Base-by-base conservation (phyloP, 1,284 basidiomycete species). In the Wolfiporia cocos region DNA sequence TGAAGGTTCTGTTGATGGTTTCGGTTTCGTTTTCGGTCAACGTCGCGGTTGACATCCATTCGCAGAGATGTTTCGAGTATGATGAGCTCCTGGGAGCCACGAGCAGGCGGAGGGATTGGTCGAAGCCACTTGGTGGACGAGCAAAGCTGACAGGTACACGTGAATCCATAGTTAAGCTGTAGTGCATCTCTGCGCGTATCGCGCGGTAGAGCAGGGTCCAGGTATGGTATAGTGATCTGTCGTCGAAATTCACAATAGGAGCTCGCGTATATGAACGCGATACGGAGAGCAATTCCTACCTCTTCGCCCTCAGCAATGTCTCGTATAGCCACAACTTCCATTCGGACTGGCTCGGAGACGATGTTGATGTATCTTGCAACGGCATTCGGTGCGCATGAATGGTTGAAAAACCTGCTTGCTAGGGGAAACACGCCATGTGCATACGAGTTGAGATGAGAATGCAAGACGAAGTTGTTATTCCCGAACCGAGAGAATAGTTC, bases 401-500 rank as follows among this genome's bases (percentile, higher is more conserved):
- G 86, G 55, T 89, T 89, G 63, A 87, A 85, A 9, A 77, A 56
- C 10, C 83, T 71, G 53, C 86, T 87, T 2, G 85, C 78, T 17
- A 76, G 57, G 6, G 86, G 81, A 46, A 84, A 87, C 22, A 86
- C 67, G 0, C 84, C 86, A 61, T 86, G 80, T 0, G 73, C 86
- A 51, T 79, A 69, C 1, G 78, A 71, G 12, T 63, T 71, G 24
- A 86, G 63, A 62, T 86, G 81, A 2, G 78, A 81, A 53, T 86
- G 81, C 21, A 88, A 61, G 9, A 78, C 67, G 57, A 86, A 87
- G 53, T 89, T 86, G 57, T 87, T 88, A 63, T 86, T 88, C 32
- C 74, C 74, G 50, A 84, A 87, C 29, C 83, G 75, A 5, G 66
- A 52, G 54, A 75, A 79, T 1, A 83, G 42, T 3, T 55, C 54